Base-by-base conservation (phyloP, 179 eudicot species). In the Heliamphora pulchella region DNA sequence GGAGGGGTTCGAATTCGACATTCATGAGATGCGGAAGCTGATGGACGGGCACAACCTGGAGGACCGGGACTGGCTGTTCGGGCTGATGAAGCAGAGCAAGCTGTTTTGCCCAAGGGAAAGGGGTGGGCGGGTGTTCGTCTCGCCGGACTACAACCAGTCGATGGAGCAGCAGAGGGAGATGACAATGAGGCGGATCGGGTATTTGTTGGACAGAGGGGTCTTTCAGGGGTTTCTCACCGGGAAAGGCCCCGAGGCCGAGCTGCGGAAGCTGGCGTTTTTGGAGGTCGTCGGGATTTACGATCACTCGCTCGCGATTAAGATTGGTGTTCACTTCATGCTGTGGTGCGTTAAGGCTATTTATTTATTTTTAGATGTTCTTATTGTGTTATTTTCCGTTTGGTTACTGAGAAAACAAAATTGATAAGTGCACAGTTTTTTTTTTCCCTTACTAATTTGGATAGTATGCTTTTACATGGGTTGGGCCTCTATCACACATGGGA, bases 141-240 rank as follows among this genome's bases (percentile, higher is more conserved):
- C 57, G 18, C 92, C 94, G 14, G 96, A 92, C 71, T 94, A 88
- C 71, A 94, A 94, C 43, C 91, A 89, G 71, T 84, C 94, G 11
- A 93, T 91, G 97, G 98, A 95, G 77, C 93, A 91, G 79, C 97
- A 95, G 81, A 82, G 98, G 62, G 98, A 91, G 88, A 82, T 90
- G 69, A 93, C 98, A 0, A 66, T 93, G 90, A 89, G 75, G 82
- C 80, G 95, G 71, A 87, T 95, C 44, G 85, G 77, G 82, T 92
- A 88, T 55, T 57, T 95, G 78, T 20, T 76, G 39, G 87, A 86
- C 4, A 80, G 78, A 1, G 98, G 98, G 0, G 95, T 88, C 5
- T 95, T 89, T n/a, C 71, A 82, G 17, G 89, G 93, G 0, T 95
- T 97, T 97, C 80, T 95, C 6, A 91, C 92, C 18, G 83, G 79